Percentiles rank a stretch among this genome's conserved stretches.
Evolutionary conservation across 1,284 basidiomycete species (phyloP).

Genomic region (Leccinum angustisporum): DNA sequence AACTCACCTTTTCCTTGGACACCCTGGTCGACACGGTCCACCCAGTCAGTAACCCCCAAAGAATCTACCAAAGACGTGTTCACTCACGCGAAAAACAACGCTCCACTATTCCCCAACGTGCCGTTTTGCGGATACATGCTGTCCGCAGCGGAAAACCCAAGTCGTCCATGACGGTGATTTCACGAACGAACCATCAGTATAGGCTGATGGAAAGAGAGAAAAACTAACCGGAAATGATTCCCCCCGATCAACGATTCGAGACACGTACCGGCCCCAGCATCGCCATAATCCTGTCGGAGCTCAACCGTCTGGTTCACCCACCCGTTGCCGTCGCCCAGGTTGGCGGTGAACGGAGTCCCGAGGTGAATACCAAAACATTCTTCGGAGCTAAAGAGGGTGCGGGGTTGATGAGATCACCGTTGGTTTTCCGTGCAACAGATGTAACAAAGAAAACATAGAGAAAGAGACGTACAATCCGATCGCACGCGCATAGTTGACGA

Average conservation of each 20-base stretch:
- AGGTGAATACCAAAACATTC: conserved; percentile 66
- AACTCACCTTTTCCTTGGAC: conserved; percentile 56
- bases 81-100: conserved; percentile 65
- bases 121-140: conserved; percentile 65
- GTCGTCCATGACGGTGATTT: not conserved
- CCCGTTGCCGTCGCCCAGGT: conserved; percentile 65
- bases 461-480: conserved; percentile 53
- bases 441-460: not conserved
- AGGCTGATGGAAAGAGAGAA: not conserved
- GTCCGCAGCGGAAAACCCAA: not conserved
- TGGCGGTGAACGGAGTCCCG: conserved; percentile 57
- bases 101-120: conserved; percentile 50
- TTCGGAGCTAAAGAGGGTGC: conserved; percentile 44
- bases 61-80: not conserved
- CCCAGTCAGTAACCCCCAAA: not conserved
- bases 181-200: not conserved
- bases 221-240: conserved; percentile 60
- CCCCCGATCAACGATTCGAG: conserved; percentile 63
- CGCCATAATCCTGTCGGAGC: conserved; percentile 59
- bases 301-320: conserved; percentile 49
- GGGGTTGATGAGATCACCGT: not conserved
- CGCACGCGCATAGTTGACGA: conserved; percentile 59
- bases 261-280: conserved; percentile 53
- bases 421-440: not conserved
- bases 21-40: conserved; percentile 40